Evolutionary conservation across 164 flowering plant genomes (phyloP).

Genomic region (Vitis rupestris): DNA sequence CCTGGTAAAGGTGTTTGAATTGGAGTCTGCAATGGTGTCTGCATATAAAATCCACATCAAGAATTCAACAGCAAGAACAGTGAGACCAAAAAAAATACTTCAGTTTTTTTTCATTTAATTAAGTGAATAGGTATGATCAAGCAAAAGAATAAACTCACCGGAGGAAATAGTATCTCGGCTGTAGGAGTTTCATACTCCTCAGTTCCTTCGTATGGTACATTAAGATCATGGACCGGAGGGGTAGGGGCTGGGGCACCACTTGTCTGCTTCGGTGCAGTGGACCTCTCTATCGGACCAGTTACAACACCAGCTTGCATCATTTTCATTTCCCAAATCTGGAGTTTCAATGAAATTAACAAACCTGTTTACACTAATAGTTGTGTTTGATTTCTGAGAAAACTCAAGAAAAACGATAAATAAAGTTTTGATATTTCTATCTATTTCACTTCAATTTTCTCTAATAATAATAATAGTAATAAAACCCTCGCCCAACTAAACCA

Average conservation of each 20-base stretch:
- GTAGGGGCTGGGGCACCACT: conserved; percentile 35
- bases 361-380: background rate
- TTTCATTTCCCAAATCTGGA: conserved; percentile 85
- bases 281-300: conserved; percentile 65
- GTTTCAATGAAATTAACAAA: conserved; percentile 9
- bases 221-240: conserved; percentile 87
- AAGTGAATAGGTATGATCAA: background rate
- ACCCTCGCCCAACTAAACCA: too few species aligned
- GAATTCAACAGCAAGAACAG: background rate
- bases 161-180: conserved; percentile 92
- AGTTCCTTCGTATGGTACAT: conserved; percentile 87
- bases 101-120: background rate
- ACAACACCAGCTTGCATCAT: conserved; percentile 89
- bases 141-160: conserved; percentile 45
- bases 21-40: conserved; percentile 43
- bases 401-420: too few species aligned
- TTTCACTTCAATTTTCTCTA: too few species aligned
- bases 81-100: background rate
- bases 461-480: too few species aligned
- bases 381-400: too few species aligned
- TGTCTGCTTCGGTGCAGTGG: conserved; percentile 30
- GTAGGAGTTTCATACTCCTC: conserved; percentile 99
- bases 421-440: too few species aligned
- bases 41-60: conserved; percentile 21
- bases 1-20: conserved; percentile 42